Percentiles rank a stretch among this genome's conserved stretches.
Conservation (phyloP, 441 rosid species). For the Adansonia gregorii region DNA sequence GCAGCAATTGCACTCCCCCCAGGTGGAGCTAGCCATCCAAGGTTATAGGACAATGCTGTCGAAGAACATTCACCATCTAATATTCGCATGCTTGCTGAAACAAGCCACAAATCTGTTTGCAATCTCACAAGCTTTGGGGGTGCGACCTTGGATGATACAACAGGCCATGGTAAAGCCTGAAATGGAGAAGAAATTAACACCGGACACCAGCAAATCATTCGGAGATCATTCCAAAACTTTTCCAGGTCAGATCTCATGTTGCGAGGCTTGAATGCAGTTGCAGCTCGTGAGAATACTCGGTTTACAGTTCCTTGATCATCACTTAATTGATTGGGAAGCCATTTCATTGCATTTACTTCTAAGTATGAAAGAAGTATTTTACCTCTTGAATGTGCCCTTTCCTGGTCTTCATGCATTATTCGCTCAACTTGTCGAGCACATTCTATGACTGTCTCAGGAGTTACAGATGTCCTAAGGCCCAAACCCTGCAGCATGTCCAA, state of each 20-base stretch:
- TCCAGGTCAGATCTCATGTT: constrained; percentile 76
- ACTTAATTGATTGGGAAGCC: constrained; percentile 72
- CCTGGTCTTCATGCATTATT: constrained; percentile 70
- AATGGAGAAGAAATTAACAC: constrained; percentile 90
- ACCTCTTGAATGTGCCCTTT: constrained; percentile 77
- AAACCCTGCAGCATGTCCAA: constrained; percentile 89
- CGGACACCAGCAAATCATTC: constrained; percentile 97
- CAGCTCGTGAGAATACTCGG: constrained; percentile 83
- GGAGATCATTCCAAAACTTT: constrained; percentile 91
- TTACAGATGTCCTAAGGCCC: constrained; percentile 85
- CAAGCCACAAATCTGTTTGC: constrained; percentile 88
- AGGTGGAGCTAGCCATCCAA: constrained; percentile 95
- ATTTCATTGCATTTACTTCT: constrained; percentile 92
- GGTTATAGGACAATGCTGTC: constrained; percentile 83
- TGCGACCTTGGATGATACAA: constrained; percentile 83
- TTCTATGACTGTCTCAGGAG: constrained; percentile 82
- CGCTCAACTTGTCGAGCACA: constrained; percentile 87
- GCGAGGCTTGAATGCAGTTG: constrained; percentile 85
- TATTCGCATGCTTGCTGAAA: constrained; percentile 97
- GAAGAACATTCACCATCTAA: constrained; percentile 97
- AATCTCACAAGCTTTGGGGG: constrained; percentile 97
- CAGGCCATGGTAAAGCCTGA: constrained; percentile 89
- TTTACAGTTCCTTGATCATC: constrained; percentile 74
- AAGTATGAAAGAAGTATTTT: constrained; percentile 88
- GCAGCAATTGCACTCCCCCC: constrained; percentile 98